These are phyloP conservation scores for Bacidia rubella DNA, from an alignment of 495 filamentous ascomycete genomes.

Conservation along the genomic window DNA sequence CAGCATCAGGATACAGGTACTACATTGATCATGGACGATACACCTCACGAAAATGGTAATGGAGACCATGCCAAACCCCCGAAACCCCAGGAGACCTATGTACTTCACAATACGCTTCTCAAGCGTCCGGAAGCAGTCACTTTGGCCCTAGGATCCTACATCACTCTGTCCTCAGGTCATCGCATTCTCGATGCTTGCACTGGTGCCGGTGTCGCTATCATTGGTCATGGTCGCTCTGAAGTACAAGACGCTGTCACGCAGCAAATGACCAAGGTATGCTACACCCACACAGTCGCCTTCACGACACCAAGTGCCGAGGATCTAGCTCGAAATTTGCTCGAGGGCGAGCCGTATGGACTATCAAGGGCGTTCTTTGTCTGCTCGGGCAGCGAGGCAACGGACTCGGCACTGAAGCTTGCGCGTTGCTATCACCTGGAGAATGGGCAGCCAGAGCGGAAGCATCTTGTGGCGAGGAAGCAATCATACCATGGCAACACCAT, in stretches of 20 bases:
- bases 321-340: conserved; percentile 29
- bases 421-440: conserved; percentile 48
- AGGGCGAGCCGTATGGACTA: conserved; percentile 28
- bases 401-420: conserved; percentile 51
- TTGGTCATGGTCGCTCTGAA: conserved; percentile 34
- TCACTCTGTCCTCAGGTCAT: conserved; percentile 44
- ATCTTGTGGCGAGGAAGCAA: conserved; percentile 51
- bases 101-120: too few relatives aligned
- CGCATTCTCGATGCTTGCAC: conserved; percentile 50
- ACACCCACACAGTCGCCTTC: conserved; percentile 42
- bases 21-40: too few relatives aligned
- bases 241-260: conserved; percentile 32
- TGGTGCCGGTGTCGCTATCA: conserved; percentile 36
- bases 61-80: too few relatives aligned
- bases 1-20: too few relatives aligned
- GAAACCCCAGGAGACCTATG: too few relatives aligned
- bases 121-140: too few relatives aligned
- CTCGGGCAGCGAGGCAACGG: conserved; percentile 56
- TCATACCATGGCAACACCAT: conserved; percentile 70
- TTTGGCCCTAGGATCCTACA: conserved; percentile 31
- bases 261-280: conserved; percentile 37
- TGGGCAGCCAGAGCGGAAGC: conserved; percentile 33
- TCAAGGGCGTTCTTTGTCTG: conserved; percentile 31
- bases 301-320: conserved; percentile 33
- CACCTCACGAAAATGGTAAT: too few relatives aligned